These are phyloP conservation scores for Ceratocystis diversiconidia DNA, from an alignment of 2,329 filamentous ascomycete genomes.

Conservation along the genomic window DNA sequence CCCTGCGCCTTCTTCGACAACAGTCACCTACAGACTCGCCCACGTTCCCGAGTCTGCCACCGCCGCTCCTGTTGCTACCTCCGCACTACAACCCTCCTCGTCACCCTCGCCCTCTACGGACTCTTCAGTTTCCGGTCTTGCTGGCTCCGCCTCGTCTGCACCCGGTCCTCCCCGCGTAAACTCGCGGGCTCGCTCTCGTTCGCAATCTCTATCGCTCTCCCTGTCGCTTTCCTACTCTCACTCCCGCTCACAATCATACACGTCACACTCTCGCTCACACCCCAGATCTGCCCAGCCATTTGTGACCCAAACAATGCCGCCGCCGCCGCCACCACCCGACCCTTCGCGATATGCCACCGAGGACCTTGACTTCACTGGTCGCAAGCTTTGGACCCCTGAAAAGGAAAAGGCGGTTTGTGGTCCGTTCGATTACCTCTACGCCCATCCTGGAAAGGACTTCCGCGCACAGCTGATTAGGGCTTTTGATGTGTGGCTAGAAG, in stretches of 20 bases:
- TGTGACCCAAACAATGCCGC: conserved; percentile 14
- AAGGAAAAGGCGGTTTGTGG: conserved; percentile 67
- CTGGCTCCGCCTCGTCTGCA: background rate
- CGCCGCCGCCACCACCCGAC: conserved; percentile 29
- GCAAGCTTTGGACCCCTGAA: conserved; percentile 49
- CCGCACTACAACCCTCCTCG: conserved; percentile 2
- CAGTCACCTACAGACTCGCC: conserved; percentile 12
- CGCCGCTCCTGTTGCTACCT: background rate
- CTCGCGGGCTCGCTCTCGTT: conserved; percentile 4
- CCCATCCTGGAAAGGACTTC: conserved; percentile 73
- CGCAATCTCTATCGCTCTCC: conserved; percentile 13
- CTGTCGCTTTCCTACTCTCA: conserved; percentile 10
- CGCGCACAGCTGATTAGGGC: conserved; percentile 64
- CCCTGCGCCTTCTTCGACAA: background rate
- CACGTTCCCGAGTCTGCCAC: conserved; percentile 13
- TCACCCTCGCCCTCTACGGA: conserved; percentile 13
- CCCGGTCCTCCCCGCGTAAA: background rate
- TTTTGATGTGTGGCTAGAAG: conserved; percentile 68
- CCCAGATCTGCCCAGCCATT: conserved; percentile 12
- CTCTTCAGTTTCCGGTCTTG: conserved; percentile 11
- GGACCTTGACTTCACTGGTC: conserved; percentile 38
- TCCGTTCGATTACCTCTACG: conserved; percentile 67
- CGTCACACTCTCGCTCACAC: conserved; percentile 15
- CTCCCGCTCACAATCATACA: conserved; percentile 12
- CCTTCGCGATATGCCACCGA: conserved; percentile 40